Evolutionary conservation across 371 early-diverging fungal species (phyloP).

Genomic region (Fennellomyces sp.): DNA sequence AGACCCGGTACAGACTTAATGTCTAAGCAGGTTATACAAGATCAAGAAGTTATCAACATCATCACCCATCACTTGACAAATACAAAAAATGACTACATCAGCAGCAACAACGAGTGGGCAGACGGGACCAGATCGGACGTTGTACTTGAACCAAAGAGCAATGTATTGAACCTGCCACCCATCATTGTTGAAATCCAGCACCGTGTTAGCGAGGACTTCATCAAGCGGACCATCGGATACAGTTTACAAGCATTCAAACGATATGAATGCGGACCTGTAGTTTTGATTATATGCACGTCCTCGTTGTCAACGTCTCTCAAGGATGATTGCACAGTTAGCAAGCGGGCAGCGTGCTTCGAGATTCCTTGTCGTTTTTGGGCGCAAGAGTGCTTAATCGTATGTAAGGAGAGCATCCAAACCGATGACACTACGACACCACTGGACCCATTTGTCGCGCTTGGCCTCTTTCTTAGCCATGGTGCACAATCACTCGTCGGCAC

Average conservation of each 20-base stretch:
- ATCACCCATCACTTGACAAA: neutral
- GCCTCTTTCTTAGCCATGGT: neutral
- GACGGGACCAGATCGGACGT: neutral
- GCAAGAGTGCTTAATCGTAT: neutral
- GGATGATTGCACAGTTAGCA: neutral
- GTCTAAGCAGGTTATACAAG: neutral
- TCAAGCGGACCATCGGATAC: neutral
- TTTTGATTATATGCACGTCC: neutral
- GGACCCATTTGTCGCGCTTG: neutral
- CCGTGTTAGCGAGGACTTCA: neutral
- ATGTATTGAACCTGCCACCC: neutral
- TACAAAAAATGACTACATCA: neutral
- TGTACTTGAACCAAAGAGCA: neutral
- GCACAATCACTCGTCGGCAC: neutral
- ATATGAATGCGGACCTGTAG: neutral
- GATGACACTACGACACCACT: neutral
- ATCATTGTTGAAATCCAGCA: neutral
- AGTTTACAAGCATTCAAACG: neutral
- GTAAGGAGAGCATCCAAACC: neutral
- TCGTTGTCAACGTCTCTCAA: neutral
- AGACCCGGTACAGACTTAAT: too few species aligned
- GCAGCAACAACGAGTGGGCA: neutral
- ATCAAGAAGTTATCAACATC: neutral
- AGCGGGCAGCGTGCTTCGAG: neutral
- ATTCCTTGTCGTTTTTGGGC: slow-evolving; percentile 1